Conservation (phyloP, 208 protist genomes). For the Borovskyia barvae region DNA sequence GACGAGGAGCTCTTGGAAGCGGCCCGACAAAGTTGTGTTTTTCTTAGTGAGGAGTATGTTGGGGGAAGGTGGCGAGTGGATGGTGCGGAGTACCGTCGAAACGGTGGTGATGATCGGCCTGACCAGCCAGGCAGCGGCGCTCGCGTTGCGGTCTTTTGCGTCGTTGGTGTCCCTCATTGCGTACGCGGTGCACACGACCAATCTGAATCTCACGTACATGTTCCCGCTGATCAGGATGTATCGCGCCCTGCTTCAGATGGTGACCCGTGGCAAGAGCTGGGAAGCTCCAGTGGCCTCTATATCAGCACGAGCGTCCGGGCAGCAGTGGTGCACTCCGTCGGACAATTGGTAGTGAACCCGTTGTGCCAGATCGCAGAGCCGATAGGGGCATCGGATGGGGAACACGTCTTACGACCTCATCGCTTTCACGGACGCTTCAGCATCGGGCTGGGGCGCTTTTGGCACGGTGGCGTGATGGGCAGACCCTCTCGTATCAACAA, state of each 20-base stretch:
- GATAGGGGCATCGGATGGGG: not conserved
- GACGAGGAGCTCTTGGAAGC: too few relatives aligned
- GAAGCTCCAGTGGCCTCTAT: not conserved
- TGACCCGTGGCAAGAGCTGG: not conserved
- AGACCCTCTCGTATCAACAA: not conserved
- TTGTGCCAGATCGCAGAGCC: not conserved
- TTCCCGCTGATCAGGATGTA: not conserved
- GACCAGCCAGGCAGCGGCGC: too few relatives aligned
- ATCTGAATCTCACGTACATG: too few relatives aligned
- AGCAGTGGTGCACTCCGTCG: not conserved
- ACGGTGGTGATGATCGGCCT: too few relatives aligned
- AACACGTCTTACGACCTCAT: not conserved
- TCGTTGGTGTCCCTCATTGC: too few relatives aligned
- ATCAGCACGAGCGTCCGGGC: not conserved
- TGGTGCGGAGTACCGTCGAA: too few relatives aligned
- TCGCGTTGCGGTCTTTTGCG: too few relatives aligned
- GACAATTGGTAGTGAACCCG: not conserved
- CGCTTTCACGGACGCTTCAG: slow-evolving; percentile 2
- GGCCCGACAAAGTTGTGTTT: too few relatives aligned
- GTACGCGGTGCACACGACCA: too few relatives aligned
- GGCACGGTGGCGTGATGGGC: slow-evolving; percentile 1
- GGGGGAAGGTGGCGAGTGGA: too few relatives aligned
- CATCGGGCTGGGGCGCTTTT: slow-evolving; percentile 1
- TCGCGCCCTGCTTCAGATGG: not conserved
- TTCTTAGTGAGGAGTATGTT: too few relatives aligned